phyloP scores from a whole-genome alignment of 345 rosid genomes.

The Citrus reticulata region DNA sequence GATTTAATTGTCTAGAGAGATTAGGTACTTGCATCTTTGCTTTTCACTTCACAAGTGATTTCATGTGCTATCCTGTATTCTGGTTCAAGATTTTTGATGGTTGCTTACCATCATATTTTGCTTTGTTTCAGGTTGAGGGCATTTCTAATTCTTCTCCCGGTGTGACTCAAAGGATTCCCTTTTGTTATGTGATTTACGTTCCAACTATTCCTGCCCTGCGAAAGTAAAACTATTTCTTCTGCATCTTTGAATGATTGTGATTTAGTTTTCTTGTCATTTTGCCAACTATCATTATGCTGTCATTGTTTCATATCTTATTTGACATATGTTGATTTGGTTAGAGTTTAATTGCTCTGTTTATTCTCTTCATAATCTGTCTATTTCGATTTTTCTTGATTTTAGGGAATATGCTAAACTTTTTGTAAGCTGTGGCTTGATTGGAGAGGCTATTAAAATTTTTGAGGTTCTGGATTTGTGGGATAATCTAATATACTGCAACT shows the following conservation, averaged over 20 bases:
- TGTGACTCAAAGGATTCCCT: conserved; percentile 62
- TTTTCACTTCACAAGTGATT: not conserved
- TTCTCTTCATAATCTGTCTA: not conserved
- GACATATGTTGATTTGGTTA: not conserved
- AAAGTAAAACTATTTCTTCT: not conserved
- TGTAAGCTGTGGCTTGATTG: conserved; percentile 78
- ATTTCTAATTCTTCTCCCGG: conserved; percentile 45
- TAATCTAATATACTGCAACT: conserved; percentile 73
- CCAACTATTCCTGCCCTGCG: conserved; percentile 58
- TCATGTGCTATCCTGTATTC: not conserved
- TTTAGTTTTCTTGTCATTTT: not conserved
- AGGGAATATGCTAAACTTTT: conserved; percentile 93
- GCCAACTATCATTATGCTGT: not conserved
- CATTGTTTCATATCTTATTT: not conserved
- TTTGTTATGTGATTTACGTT: conserved; percentile 49
- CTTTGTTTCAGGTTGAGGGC: conserved; percentile 59
- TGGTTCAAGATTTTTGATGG: not conserved
- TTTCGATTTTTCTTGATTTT: conserved; percentile 13
- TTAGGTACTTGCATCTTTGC: not conserved
- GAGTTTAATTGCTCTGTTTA: conserved; percentile 1
- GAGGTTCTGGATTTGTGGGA: conserved; percentile 93
- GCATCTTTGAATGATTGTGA: conserved; percentile 3
- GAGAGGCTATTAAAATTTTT: conserved; percentile 80
- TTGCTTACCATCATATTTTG: conserved; percentile 9
- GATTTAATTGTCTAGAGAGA: not conserved